Conservation (phyloP, 202 grass and related monocot genomes). For the Hordeum pubiflorum region DNA sequence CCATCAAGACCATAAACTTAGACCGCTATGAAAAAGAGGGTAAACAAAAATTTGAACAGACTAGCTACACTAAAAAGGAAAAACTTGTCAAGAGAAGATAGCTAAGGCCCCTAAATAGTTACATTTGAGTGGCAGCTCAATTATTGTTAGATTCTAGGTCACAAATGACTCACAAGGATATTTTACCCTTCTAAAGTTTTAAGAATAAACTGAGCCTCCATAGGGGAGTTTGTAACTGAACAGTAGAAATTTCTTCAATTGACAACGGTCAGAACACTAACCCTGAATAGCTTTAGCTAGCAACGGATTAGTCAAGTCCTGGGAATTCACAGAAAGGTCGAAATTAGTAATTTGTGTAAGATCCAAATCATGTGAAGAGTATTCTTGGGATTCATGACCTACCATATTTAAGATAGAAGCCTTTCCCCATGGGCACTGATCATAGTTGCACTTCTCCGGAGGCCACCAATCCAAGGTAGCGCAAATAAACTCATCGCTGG, state of each 20-base stretch:
- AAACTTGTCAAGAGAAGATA: neutral
- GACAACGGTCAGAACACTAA: slow-evolving; percentile 17
- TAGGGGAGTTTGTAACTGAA: neutral
- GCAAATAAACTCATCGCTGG: slow-evolving; percentile 68
- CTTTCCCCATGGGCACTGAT: slow-evolving; percentile 84
- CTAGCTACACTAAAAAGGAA: neutral
- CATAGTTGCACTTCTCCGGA: slow-evolving; percentile 89
- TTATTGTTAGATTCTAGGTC: neutral
- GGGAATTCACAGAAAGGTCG: slow-evolving; percentile 10
- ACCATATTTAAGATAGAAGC: slow-evolving; percentile 88
- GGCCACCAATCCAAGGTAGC: slow-evolving; percentile 99
- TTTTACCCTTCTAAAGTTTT: neutral
- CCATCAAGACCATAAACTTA: neutral
- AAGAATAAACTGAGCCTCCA: neutral
- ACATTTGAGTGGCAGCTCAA: neutral
- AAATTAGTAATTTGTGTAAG: slow-evolving; percentile 8
- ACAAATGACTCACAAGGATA: neutral
- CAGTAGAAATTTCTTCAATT: neutral
- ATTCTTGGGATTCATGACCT: neutral
- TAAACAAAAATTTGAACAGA: neutral
- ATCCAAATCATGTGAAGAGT: neutral
- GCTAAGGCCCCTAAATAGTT: neutral
- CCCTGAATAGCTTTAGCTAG: slow-evolving; percentile 87
- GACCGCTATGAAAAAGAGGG: neutral
- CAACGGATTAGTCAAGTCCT: slow-evolving; percentile 76